Base-by-base conservation (phyloP, 805 yeast genomes). In the Cyberlindnera xylosilytica region DNA sequence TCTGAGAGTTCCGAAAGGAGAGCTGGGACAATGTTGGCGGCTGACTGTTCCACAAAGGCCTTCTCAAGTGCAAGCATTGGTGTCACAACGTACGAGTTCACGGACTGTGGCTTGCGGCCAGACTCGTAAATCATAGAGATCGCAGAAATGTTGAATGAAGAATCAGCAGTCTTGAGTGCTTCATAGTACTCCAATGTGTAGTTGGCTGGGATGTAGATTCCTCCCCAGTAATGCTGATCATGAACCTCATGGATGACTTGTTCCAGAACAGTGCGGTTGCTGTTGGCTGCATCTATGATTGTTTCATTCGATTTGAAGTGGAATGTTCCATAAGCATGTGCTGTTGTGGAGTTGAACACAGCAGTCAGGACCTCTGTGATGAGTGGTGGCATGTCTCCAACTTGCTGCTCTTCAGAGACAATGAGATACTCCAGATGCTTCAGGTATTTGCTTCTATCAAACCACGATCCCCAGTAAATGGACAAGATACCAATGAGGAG, bases 211-310 rank as follows among this genome's bases (percentile, higher is more conserved):
- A 82, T 73, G 46, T 76, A 74, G 27, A 79, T 62, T 1, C 79
- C 74, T 7, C 70, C 74, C 87, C 87, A 82, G 51, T 72, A 79
- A 7, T 69, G 50, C 56, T 79, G 78, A 42, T 70, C 73, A 48
- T 73, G 76, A 4, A 82, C 69, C 34, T 64, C 62, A 16, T 68
- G 45, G 17, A 53, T 32, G 15, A 78, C 57, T 48, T 73, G 73
- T 12, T 67, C 66, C 36, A 40, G 46, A 4, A 38, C 35, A 2
- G 56, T 39, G 12, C 50, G 36, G 19, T 42, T 41, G 34, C 43
- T 31, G 16, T 40, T 23, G 2, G 11, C 20, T 18, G 57, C 49
- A 4, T 9, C 13, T 2, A 22, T 37, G 19, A 40, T 36, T 2
- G 23, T 18, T 18, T 44, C 44, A 10, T 19, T n/a, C 8, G 42